A percentile compares a stretch with the other conserved stretches of the same genome.
Evolutionary conservation across 2,329 filamentous ascomycete genomes (phyloP).

Genomic region (Diplodia sapinea): DNA sequence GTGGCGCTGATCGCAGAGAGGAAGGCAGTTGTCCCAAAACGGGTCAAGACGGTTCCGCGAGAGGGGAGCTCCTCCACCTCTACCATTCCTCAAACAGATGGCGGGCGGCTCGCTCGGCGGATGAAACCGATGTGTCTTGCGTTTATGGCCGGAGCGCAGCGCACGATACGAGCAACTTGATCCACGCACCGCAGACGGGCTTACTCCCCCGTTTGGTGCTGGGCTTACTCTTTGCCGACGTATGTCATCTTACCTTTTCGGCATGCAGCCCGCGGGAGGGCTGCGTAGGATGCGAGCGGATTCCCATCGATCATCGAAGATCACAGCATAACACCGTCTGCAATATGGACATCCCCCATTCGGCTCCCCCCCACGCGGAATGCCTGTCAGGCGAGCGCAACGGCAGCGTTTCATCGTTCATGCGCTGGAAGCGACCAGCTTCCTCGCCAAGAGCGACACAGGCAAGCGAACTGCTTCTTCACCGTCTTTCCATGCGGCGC

Average conservation of each 20-base stretch:
- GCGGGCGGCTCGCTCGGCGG: slow-evolving; percentile 29
- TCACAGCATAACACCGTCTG: slow-evolving; percentile 30
- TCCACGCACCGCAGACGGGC: slow-evolving; percentile 21
- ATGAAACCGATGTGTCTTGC: slow-evolving; percentile 29
- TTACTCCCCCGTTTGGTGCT: slow-evolving; percentile 27
- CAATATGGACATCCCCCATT: slow-evolving; percentile 30
- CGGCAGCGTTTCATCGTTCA: slow-evolving; percentile 30
- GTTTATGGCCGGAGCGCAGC: slow-evolving; percentile 23
- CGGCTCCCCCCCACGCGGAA: slow-evolving; percentile 29
- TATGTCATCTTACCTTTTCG: slow-evolving; percentile 26
- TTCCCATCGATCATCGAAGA: slow-evolving; percentile 32
- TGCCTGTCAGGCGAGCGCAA: slow-evolving; percentile 29
- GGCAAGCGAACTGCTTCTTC: slow-evolving; percentile 27
- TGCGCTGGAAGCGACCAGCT: slow-evolving; percentile 28
- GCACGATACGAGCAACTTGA: slow-evolving; percentile 27
- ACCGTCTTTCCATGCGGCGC: slow-evolving; percentile 31
- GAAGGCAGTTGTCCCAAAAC: slow-evolving; percentile 19
- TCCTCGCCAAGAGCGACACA: slow-evolving; percentile 18
- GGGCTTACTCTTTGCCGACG: slow-evolving; percentile 12
- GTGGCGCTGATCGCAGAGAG: slow-evolving; percentile 27
- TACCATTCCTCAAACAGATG: slow-evolving; percentile 17
- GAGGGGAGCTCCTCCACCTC: slow-evolving; percentile 12
- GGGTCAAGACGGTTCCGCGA: slow-evolving; percentile 24
- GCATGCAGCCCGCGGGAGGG: slow-evolving; percentile 30
- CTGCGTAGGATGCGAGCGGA: slow-evolving; percentile 29